Evolutionary conservation across 2,329 filamentous ascomycete species (phyloP).

Genomic region (Chrysoporthe cubensis): DNA sequence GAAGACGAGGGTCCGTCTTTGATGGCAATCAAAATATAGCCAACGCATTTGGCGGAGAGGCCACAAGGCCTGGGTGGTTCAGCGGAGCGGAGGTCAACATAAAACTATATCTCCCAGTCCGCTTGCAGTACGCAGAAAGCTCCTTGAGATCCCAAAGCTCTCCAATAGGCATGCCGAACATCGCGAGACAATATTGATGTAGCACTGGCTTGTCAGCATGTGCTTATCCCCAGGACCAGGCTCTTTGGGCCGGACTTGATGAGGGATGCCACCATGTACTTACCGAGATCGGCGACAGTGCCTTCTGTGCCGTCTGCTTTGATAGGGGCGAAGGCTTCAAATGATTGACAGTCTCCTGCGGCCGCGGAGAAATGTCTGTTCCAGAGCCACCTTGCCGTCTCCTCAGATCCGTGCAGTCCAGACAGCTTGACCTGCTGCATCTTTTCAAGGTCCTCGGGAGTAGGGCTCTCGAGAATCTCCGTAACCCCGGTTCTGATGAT

Average conservation of each 20-base stretch:
- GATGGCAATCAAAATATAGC: constrained; percentile 45
- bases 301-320: constrained; percentile 44
- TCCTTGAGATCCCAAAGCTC: constrained; percentile 61
- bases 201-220: constrained; percentile 40
- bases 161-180: constrained; percentile 59
- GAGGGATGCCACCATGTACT: constrained; percentile 27
- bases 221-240: background rate
- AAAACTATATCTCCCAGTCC: constrained; percentile 60
- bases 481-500: constrained; percentile 44
- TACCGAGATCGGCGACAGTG: constrained; percentile 43
- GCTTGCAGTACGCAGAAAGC: constrained; percentile 56
- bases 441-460: constrained; percentile 40
- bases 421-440: constrained; percentile 37
- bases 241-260: background rate
- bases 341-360: constrained; percentile 64
- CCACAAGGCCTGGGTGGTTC: constrained; percentile 58
- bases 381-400: constrained; percentile 68
- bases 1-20: background rate
- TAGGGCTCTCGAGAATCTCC: constrained; percentile 45
- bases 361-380: constrained; percentile 70
- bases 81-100: constrained; percentile 64
- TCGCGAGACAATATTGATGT: constrained; percentile 52
- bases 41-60: constrained; percentile 52
- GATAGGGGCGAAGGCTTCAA: constrained; percentile 65
- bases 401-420: constrained; percentile 51